Evolutionary conservation across 257 asterid species (phyloP).

Genomic region (Solanum ossicruentum): DNA sequence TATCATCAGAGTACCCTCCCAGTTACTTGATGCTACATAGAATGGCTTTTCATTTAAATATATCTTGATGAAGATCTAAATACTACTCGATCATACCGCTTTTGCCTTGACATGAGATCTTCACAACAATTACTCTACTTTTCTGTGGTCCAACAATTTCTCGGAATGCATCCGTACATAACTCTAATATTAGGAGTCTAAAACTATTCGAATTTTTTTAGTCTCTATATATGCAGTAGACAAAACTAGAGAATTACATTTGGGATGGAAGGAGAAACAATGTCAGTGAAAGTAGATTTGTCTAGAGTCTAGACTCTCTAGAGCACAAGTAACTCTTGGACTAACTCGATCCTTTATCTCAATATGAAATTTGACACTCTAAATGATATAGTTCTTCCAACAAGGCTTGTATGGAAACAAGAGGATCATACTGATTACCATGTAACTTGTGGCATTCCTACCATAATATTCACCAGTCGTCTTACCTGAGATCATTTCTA

Average conservation of each 20-base stretch:
- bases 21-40: not conserved
- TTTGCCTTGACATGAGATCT: not conserved
- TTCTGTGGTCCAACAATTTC: not conserved
- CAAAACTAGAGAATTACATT: not conserved
- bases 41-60: not conserved
- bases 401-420: not conserved
- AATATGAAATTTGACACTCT: not conserved
- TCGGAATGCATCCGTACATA: not conserved
- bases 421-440: not conserved
- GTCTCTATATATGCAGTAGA: not conserved
- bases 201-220: not conserved
- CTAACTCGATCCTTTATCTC: not conserved
- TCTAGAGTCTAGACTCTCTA: not conserved
- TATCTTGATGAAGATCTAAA: not conserved
- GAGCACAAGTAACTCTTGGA: not conserved
- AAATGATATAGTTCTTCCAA: not conserved
- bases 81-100: not conserved
- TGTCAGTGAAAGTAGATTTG: not conserved
- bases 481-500: not conserved
- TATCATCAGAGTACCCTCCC: not conserved
- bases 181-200: not conserved
- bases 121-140: not conserved
- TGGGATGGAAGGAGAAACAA: not conserved
- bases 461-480: not conserved
- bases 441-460: not conserved